Evolutionary conservation across 2,329 filamentous ascomycete genomes (phyloP).

Genomic region (Diplodia mutila): DNA sequence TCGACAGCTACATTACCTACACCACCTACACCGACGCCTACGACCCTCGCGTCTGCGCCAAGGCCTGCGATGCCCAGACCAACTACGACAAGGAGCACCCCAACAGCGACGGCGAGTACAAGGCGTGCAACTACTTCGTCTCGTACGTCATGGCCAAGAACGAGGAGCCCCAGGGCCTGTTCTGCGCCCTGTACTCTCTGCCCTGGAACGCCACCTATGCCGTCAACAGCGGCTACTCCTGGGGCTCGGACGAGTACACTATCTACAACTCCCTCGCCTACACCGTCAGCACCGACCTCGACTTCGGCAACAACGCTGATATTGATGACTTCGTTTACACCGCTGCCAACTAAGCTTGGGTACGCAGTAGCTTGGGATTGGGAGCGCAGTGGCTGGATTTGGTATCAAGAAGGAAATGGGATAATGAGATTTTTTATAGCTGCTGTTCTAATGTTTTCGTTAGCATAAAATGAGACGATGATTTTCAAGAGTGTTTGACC

Average conservation of each 20-base stretch:
- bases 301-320: conserved; percentile 1
- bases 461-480: neutral
- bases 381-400: neutral
- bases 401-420: neutral
- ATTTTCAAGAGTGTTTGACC: neutral
- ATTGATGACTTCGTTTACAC: neutral
- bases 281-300: neutral
- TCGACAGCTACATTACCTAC: conserved; percentile 18
- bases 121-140: conserved; percentile 21
- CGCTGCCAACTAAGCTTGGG: neutral
- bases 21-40: conserved; percentile 23
- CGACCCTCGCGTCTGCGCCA: conserved; percentile 22
- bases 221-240: conserved; percentile 16
- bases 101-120: neutral
- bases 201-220: conserved; percentile 20
- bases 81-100: neutral
- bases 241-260: conserved; percentile 13
- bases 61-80: conserved; percentile 15
- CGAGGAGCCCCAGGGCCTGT: conserved; percentile 11
- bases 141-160: conserved; percentile 25
- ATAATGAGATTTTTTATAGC: neutral
- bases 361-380: neutral
- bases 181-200: conserved; percentile 17
- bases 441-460: neutral
- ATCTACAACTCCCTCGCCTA: conserved; percentile 24